Conservation (phyloP, 1,284 basidiomycete species). For the Ceratobasidium sp. region DNA sequence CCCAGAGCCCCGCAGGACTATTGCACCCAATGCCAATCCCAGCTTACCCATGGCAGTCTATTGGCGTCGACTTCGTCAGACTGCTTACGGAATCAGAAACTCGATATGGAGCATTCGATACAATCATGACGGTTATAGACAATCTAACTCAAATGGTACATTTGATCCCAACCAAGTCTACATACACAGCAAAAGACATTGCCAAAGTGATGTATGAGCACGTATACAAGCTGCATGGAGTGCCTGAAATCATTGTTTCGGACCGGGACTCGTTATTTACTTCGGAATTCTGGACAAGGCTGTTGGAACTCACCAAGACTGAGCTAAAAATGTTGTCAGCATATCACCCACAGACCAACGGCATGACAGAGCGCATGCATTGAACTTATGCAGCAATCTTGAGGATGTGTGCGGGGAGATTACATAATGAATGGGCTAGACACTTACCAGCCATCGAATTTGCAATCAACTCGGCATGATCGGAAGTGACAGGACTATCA, state of each 20-base stretch:
- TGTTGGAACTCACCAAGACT: constrained; percentile 45
- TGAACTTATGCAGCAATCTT: constrained; percentile 45
- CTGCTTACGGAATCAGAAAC: constrained; percentile 50
- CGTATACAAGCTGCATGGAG: constrained; percentile 44
- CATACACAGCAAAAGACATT: constrained; percentile 42
- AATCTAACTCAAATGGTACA: constrained; percentile 48
- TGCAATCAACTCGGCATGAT: constrained; percentile 49
- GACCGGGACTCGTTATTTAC: too few species aligned
- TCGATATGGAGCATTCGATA: constrained; percentile 48
- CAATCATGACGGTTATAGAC: constrained; percentile 51
- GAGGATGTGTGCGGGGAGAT: constrained; percentile 39
- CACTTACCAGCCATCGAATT: constrained; percentile 47
- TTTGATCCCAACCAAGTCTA: constrained; percentile 40
- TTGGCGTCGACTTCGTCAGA: constrained; percentile 53
- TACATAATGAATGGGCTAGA: constrained; percentile 46
- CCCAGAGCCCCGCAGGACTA: constrained; percentile 38
- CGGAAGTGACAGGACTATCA: constrained; percentile 50
- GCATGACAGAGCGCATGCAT: constrained; percentile 39
- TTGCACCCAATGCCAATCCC: constrained; percentile 44
- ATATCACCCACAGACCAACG: constrained; percentile 47
- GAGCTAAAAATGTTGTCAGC: constrained; percentile 45
- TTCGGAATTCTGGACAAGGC: constrained; percentile 46
- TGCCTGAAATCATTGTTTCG: too few species aligned
- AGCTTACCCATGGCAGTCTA: constrained; percentile 44
- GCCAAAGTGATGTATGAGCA: constrained; percentile 44